A percentile compares a stretch with the other conserved stretches of the same genome.
Evolutionary conservation across 305 asterid species (phyloP).

Genomic region (Ajuga reptans): DNA sequence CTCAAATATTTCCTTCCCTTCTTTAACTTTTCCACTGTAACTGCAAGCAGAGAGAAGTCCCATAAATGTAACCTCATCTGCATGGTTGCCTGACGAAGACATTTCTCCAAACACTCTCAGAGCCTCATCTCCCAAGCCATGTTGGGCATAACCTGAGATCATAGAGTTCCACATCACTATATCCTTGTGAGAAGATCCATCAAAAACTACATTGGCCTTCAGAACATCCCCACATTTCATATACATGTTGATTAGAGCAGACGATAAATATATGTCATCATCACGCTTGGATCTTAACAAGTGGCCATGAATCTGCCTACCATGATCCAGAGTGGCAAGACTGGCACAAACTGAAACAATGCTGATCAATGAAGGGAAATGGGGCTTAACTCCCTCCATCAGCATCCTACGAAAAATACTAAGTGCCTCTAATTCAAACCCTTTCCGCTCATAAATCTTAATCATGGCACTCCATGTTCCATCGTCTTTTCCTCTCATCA

Average conservation of each 20-base stretch:
- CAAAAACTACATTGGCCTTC: conserved; percentile 46
- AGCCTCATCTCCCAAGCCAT: conserved; percentile 48
- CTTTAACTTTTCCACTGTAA: conserved; percentile 54
- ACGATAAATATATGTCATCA: conserved; percentile 41
- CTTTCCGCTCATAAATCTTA: conserved; percentile 51
- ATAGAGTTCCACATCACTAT: conserved; percentile 62
- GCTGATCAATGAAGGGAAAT: conserved; percentile 53
- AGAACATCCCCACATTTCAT: conserved; percentile 59
- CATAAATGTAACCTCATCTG: conserved; percentile 44
- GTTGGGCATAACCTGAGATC: conserved; percentile 62
- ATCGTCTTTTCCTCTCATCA: conserved; percentile 48
- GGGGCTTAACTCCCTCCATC: conserved; percentile 37
- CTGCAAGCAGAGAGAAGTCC: conserved; percentile 70
- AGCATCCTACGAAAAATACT: conserved; percentile 47
- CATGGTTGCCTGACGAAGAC: conserved; percentile 32
- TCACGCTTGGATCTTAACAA: conserved; percentile 37
- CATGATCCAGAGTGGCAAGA: conserved; percentile 53
- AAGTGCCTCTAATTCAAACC: conserved; percentile 53
- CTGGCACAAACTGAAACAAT: conserved; percentile 54
- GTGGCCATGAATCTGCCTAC: conserved; percentile 57
- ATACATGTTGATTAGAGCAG: conserved; percentile 54
- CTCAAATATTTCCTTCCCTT: conserved; percentile 55
- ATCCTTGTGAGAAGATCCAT: conserved; percentile 40
- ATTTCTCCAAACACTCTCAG: conserved; percentile 40
- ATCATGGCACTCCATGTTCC: conserved; percentile 59